Conservation (phyloP, 768 basidiomycete species). For the Trametes meyenii region DNA sequence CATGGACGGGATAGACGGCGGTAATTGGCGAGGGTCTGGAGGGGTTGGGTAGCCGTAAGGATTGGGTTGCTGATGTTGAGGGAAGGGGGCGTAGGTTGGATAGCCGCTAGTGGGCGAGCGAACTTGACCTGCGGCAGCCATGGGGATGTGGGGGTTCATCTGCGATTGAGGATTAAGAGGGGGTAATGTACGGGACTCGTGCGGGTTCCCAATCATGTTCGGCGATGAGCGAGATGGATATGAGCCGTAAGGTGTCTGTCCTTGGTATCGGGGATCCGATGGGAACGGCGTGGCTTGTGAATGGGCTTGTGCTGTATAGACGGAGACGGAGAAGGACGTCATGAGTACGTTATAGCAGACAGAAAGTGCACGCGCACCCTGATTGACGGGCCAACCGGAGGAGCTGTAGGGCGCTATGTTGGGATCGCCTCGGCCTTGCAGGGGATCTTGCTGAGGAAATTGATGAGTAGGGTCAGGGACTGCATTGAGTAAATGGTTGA, state of each 20-base stretch:
- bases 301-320: constrained; percentile 20
- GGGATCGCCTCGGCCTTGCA: constrained; percentile 62
- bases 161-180: constrained; percentile 43
- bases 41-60: constrained; percentile 38
- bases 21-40: constrained; percentile 40
- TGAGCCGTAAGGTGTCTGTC: constrained; percentile 45
- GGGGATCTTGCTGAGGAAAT: constrained; percentile 67
- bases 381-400: constrained; percentile 32
- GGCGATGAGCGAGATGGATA: constrained; percentile 54
- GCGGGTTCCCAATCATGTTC: constrained; percentile 48
- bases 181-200: constrained; percentile 61
- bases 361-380: constrained; percentile 26
- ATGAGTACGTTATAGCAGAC: constrained; percentile 16
- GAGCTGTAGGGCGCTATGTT: constrained; percentile 38
- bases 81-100: constrained; percentile 55
- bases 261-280: constrained; percentile 52
- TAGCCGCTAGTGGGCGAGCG: constrained; percentile 70
- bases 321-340: constrained; percentile 18
- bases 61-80: constrained; percentile 35
- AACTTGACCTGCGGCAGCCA: constrained; percentile 38
- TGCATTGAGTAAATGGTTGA: constrained; percentile 63
- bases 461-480: constrained; percentile 53
- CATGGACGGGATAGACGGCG: constrained; percentile 27
- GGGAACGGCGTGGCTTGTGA: constrained; percentile 27
- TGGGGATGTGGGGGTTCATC: constrained; percentile 25